Base-by-base conservation (phyloP, 2,329 filamentous ascomycete species). In the Exserohilum turcica region DNA sequence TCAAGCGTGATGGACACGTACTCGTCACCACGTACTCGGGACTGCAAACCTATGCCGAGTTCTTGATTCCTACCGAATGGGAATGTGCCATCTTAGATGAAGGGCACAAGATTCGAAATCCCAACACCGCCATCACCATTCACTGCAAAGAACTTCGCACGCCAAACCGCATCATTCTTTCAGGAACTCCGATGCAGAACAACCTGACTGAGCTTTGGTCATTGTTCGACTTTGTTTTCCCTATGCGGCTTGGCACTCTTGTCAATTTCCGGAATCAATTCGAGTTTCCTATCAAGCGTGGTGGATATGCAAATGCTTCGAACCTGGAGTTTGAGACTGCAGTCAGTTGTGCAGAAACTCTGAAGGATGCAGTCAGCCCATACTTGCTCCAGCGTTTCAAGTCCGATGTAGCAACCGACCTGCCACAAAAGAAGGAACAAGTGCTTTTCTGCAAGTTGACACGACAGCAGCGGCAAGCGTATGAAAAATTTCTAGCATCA, bases 81-180 rank as follows among this genome's bases (percentile, higher is more conserved):
- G 91, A 88, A 16, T 97, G 95, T 72, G 92, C 92, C 9, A 90
- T 97, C 9, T 82, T 99, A 5, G 94, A 99, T 56, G 94, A 99
- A 79, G 94, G 95, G 3, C 95, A 99, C 77, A 97, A 97, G 74
- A 99, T 99, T 64, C 88, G 94, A 33, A 99, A 99, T 64, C 94
- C 94, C 0, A 95, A 97, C 66, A 92, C 94, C 0, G 88, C 90
- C 6, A 94, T 99, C 59, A 97, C 95, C 0, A 90, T 97, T 46
- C 90, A 92, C 61, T 96, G 92, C 81, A 99, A 99, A 72, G 91
- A 97, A 73, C 78, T 99, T 9, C 87, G 89, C 29, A 99, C 94
- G 0, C 84, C 90, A 0, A 94, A 97, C 65, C 86, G 95, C 18
- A 83, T 97, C 58, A 97, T 99, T 54, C 80, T 99, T 1, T 97